These are phyloP conservation scores for Vigna nakashimae DNA, from an alignment of 306 rosid species.

Conservation along the genomic window DNA sequence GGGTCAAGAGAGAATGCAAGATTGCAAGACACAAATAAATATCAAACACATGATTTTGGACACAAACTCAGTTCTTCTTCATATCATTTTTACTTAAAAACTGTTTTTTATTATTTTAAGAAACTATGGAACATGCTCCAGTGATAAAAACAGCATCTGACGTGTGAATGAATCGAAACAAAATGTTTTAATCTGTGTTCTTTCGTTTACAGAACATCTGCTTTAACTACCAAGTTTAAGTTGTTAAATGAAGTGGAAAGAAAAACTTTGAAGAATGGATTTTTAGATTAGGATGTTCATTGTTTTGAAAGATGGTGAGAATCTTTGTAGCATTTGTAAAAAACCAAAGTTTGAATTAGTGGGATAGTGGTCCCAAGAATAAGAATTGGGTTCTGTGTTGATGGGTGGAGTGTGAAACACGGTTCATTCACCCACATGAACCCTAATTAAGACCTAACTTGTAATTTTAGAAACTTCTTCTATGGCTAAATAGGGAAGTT, in stretches of 20 bases:
- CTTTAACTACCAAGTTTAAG: no score
- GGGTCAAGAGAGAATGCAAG: not conserved
- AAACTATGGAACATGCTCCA: not conserved
- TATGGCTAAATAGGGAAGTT: not conserved
- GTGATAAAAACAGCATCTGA: not conserved
- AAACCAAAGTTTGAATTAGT: not conserved
- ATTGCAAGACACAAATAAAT: not conserved
- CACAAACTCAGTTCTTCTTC: not conserved
- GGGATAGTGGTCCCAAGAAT: not conserved
- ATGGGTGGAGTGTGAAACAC: not conserved
- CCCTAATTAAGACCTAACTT: not conserved
- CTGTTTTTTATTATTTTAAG: not conserved
- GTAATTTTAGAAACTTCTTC: not conserved
- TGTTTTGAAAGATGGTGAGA: no score
- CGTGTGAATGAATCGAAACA: no score
- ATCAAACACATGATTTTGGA: not conserved
- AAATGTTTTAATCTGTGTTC: no score
- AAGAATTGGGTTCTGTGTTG: not conserved
- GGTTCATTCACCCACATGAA: not conserved
- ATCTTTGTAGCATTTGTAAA: not conserved
- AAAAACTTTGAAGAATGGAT: no score
- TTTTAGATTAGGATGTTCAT: no score
- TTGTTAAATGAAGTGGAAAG: no score
- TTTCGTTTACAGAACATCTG: no score
- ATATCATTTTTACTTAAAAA: not conserved